phyloP scores from a whole-genome alignment of 768 basidiomycete species.

The Rhizopogon vinicolor region DNA sequence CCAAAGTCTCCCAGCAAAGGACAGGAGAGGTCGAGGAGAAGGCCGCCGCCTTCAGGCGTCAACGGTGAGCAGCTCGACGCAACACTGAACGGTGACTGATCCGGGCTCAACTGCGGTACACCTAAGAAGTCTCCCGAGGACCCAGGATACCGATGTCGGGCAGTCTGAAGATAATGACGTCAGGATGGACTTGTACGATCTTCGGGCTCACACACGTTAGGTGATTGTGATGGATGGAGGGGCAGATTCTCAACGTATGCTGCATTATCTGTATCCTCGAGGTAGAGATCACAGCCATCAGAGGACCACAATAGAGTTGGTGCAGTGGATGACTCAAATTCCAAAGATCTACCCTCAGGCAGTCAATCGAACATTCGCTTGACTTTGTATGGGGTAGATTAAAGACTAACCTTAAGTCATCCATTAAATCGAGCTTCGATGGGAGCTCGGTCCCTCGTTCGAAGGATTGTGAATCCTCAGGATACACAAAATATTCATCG shows the following conservation, averaged over 20 bases:
- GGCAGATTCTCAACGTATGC: not conserved
- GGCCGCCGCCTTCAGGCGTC: constrained; percentile 11
- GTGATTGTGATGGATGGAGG: too few relatives aligned
- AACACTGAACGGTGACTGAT: constrained; percentile 17
- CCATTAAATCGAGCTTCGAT: constrained; percentile 1
- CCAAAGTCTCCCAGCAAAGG: not conserved
- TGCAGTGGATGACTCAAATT: not conserved
- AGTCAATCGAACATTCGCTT: not conserved
- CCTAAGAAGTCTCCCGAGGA: not conserved
- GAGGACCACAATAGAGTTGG: not conserved
- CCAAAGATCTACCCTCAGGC: not conserved
- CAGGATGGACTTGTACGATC: not conserved
- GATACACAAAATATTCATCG: not conserved
- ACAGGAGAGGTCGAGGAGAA: not conserved
- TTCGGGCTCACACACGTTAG: not conserved
- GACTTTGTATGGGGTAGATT: too few relatives aligned
- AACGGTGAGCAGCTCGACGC: constrained; percentile 17
- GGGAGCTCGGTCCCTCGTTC: not conserved
- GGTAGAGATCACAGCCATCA: not conserved
- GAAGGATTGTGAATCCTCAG: not conserved
- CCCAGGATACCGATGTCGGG: not conserved
- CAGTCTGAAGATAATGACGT: not conserved
- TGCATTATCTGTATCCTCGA: not conserved
- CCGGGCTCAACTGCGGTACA: constrained; percentile 16
- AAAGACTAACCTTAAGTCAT: not conserved